Evolutionary conservation across 805 yeast genomes (phyloP).

Genomic region (Spathaspora boniae): DNA sequence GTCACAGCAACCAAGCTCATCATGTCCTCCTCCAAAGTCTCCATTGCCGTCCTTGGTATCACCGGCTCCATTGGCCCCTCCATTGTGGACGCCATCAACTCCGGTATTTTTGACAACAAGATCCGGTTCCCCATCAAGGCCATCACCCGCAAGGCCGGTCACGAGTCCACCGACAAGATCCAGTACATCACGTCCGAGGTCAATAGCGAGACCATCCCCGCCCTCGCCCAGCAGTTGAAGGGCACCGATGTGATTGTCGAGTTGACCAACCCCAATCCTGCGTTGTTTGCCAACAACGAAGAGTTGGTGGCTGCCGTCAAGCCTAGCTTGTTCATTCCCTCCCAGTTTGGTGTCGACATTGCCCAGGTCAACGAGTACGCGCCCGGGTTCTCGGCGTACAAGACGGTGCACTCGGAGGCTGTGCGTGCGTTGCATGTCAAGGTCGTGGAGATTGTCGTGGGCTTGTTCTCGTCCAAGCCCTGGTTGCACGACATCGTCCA

Average conservation of each 20-base stretch:
- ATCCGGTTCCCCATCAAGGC: slow-evolving; percentile 47
- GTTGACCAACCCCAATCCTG: slow-evolving; percentile 31
- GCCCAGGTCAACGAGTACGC: slow-evolving; percentile 14
- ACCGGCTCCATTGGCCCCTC: slow-evolving; percentile 53
- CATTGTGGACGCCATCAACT: slow-evolving; percentile 41
- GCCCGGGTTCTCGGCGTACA: slow-evolving; percentile 10
- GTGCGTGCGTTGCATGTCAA: slow-evolving; percentile 7
- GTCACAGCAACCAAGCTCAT: too few relatives aligned
- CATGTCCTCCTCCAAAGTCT: slow-evolving; percentile 14
- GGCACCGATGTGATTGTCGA: slow-evolving; percentile 42
- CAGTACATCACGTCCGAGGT: slow-evolving; percentile 36
- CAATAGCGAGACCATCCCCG: neutral
- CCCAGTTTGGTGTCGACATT: slow-evolving; percentile 56
- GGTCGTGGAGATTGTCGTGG: slow-evolving; percentile 11
- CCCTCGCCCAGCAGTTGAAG: slow-evolving; percentile 23
- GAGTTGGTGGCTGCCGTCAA: slow-evolving; percentile 33
- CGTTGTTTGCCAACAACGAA: slow-evolving; percentile 31
- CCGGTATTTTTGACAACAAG: slow-evolving; percentile 39
- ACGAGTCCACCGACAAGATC: slow-evolving; percentile 29
- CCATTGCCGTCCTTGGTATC: slow-evolving; percentile 52
- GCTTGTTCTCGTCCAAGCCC: slow-evolving; percentile 11
- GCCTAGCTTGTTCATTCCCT: slow-evolving; percentile 54
- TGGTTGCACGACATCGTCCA: slow-evolving; percentile 32
- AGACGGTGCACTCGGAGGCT: slow-evolving; percentile 6
- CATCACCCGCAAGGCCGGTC: slow-evolving; percentile 42